phyloP scores from a whole-genome alignment of 2,329 filamentous ascomycete genomes.

The Dryadomyces quercus-mongolicae region DNA sequence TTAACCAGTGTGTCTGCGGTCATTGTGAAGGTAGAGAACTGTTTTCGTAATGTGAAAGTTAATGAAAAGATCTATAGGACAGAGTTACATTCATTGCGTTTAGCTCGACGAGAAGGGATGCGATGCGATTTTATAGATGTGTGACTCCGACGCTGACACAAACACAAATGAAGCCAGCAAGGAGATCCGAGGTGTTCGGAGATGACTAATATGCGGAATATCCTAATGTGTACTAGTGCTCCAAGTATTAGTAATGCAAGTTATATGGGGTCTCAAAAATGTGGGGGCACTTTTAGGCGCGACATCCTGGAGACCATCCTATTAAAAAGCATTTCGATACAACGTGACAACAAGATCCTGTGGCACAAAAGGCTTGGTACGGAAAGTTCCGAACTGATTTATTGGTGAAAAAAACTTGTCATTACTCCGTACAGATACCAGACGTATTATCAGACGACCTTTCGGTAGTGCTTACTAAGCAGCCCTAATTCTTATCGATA shows the following conservation, averaged over 20 bases:
- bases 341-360: too few species aligned
- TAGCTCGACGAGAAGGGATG: too few species aligned
- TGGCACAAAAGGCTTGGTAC: too few species aligned
- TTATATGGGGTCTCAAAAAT: neutral
- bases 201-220: slow-evolving; percentile 5
- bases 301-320: neutral
- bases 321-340: neutral
- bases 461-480: neutral
- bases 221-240: slow-evolving; percentile 1
- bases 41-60: neutral
- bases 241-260: neutral
- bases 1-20: neutral
- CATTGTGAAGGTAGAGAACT: neutral
- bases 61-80: neutral
- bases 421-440: too few species aligned
- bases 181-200: too few species aligned
- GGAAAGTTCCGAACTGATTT: too few species aligned
- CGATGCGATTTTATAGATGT: neutral
- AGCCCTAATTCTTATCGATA: slow-evolving; percentile 11
- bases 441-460: too few species aligned
- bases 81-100: too few species aligned
- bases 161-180: neutral
- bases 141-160: neutral
- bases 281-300: neutral
- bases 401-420: too few species aligned